phyloP scores from a whole-genome alignment of 805 yeast genomes.

The Candida lessepsii region DNA sequence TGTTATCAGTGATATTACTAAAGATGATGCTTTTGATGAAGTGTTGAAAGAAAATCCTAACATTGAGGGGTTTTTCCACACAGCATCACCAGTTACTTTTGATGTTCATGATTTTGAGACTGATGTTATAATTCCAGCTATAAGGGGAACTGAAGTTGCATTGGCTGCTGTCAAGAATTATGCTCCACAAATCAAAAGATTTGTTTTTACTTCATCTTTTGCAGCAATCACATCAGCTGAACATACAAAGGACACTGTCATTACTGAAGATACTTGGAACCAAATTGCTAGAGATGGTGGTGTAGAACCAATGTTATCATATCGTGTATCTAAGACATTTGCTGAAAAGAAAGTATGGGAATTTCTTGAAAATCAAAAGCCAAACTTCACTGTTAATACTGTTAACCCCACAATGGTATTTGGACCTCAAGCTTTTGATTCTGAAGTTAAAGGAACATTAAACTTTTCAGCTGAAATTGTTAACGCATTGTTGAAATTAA shows the following conservation, averaged over 20 bases:
- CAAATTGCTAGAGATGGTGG: conserved; percentile 9
- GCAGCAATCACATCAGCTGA: conserved; percentile 1
- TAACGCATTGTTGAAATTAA: conserved; percentile 26
- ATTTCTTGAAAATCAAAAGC: conserved; percentile 38
- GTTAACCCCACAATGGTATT: conserved; percentile 46
- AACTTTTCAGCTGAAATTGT: conserved; percentile 28
- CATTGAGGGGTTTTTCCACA: conserved; percentile 25
- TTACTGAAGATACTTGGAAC: conserved; percentile 38
- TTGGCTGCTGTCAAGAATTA: conserved; percentile 40
- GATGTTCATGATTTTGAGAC: conserved; percentile 20
- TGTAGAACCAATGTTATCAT: conserved; percentile 26
- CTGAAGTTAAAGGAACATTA: conserved; percentile 22
- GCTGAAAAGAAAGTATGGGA: conserved; percentile 62
- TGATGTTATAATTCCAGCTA: conserved; percentile 27
- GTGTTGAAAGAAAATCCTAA: conserved; percentile 26
- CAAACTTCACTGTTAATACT: conserved; percentile 36
- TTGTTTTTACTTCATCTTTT: conserved; percentile 55
- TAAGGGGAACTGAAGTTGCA: conserved; percentile 26
- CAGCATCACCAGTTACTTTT: conserved; percentile 28
- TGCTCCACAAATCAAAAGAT: conserved; percentile 41
- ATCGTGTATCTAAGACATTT: conserved; percentile 46
- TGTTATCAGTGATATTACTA: conserved; percentile 21
- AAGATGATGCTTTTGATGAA: conserved; percentile 26
- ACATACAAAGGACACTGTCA: not conserved
- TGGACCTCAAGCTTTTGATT: conserved; percentile 51